phyloP scores from a whole-genome alignment of 257 asterid genomes.

The Gynochthodes officinalis region DNA sequence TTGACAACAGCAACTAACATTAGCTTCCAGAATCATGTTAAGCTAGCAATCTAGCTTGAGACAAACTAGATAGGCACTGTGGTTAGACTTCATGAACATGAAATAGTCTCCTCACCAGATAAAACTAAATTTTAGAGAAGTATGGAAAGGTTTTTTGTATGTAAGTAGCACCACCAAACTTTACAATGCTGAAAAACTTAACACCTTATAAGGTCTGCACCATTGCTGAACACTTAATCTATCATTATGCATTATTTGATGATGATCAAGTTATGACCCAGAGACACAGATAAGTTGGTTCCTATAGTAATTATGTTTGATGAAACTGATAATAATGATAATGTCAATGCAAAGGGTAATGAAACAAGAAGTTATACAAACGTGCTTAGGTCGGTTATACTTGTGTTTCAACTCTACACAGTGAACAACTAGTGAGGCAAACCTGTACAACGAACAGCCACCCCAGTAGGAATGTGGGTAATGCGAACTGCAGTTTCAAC shows the following conservation, averaged over 20 bases:
- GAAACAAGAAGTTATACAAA: background rate
- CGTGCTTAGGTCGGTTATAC: background rate
- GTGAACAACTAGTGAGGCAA: constrained; percentile 16
- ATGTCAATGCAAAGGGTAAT: background rate
- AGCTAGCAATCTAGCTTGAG: background rate
- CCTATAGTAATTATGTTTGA: too few species aligned
- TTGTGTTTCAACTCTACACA: background rate
- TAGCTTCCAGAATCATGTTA: background rate
- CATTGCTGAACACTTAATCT: background rate
- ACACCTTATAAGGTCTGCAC: background rate
- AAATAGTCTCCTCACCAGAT: background rate
- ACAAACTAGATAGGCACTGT: background rate
- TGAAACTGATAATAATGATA: background rate
- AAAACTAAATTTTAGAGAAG: background rate
- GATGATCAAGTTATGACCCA: background rate
- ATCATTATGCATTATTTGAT: background rate
- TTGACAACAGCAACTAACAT: background rate
- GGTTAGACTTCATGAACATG: background rate
- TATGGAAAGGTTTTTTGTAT: too few species aligned
- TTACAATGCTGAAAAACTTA: background rate
- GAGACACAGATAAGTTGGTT: background rate
- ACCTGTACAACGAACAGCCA: constrained; percentile 91
- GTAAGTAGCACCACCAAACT: background rate
- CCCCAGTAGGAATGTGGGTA: constrained; percentile 92
- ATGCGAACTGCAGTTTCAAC: constrained; percentile 96